Evolutionary conservation across 2,329 filamentous ascomycete species (phyloP).

Genomic region (Xylariales sp.): DNA sequence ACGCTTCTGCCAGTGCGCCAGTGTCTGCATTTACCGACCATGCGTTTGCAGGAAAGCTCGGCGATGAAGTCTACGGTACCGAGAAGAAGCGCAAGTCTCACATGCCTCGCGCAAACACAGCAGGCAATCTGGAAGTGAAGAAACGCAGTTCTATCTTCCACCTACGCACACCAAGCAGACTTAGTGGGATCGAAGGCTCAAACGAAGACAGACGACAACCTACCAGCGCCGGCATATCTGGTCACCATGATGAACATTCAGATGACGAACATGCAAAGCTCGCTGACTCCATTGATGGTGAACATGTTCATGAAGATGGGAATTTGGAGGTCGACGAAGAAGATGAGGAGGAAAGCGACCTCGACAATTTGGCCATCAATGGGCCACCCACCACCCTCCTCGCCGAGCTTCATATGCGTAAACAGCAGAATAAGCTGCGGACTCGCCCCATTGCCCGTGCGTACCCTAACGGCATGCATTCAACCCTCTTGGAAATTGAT

Average conservation of each 20-base stretch:
- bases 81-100: slow-evolving; percentile 46
- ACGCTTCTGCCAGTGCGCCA: slow-evolving; percentile 82
- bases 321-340: slow-evolving; percentile 38
- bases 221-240: slow-evolving; percentile 8
- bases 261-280: slow-evolving; percentile 21
- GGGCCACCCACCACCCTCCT: slow-evolving; percentile 85
- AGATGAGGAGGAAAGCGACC: slow-evolving; percentile 40
- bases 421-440: slow-evolving; percentile 79
- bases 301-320: slow-evolving; percentile 23
- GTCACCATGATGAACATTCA: slow-evolving; percentile 9
- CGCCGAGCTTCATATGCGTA: slow-evolving; percentile 86
- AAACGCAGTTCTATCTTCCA: slow-evolving; percentile 47
- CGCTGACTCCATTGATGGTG: slow-evolving; percentile 21
- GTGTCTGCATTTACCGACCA: slow-evolving; percentile 92
- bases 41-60: slow-evolving; percentile 71
- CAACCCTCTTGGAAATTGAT: slow-evolving; percentile 85
- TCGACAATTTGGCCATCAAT: slow-evolving; percentile 50
- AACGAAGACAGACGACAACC: slow-evolving; percentile 17
- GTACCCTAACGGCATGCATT: slow-evolving; percentile 76
- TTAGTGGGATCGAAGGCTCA: slow-evolving; percentile 20
- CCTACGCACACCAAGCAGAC: slow-evolving; percentile 35
- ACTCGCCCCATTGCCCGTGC: slow-evolving; percentile 62
- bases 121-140: slow-evolving; percentile 28
- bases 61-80: slow-evolving; percentile 68
- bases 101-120: slow-evolving; percentile 18